A percentile compares a stretch with the other conserved stretches of the same genome.
phyloP scores from a whole-genome alignment of 2,329 filamentous ascomycete genomes.

The Sarocladiaceae sp. region DNA sequence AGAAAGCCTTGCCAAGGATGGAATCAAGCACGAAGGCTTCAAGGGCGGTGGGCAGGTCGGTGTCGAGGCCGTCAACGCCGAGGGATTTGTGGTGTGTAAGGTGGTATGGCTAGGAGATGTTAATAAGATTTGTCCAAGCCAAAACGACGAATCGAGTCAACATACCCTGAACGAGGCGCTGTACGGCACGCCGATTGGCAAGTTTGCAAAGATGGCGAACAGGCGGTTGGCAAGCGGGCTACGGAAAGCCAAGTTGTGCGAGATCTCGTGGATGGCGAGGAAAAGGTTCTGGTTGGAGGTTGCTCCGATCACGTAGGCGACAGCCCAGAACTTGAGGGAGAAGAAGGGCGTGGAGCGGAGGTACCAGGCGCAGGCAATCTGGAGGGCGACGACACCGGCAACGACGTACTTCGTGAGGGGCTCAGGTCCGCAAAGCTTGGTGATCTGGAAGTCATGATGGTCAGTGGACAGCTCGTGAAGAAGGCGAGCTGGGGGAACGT shows the following conservation, averaged over 20 bases:
- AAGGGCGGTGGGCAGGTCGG: conserved; percentile 84
- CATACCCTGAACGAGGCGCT: conserved; percentile 86
- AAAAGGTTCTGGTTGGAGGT: conserved; percentile 98
- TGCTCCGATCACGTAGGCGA: conserved; percentile 86
- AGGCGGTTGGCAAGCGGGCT: conserved; percentile 74
- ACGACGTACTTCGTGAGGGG: conserved; percentile 94
- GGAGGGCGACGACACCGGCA: conserved; percentile 71
- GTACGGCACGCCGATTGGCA: conserved; percentile 93
- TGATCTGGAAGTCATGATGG: conserved; percentile 57
- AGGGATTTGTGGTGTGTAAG: conserved; percentile 98
- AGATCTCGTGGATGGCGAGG: conserved; percentile 97
- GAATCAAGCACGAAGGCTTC: conserved; percentile 94
- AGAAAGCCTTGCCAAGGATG: conserved; percentile 93
- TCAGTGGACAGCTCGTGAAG: neutral
- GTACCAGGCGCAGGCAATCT: conserved; percentile 69
- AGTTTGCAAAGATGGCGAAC: conserved; percentile 86
- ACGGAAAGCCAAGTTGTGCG: conserved; percentile 91
- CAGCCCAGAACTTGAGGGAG: conserved; percentile 77
- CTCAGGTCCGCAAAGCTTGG: conserved; percentile 93
- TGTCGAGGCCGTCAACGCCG: conserved; percentile 91
- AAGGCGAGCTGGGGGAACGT: conserved; percentile 16
- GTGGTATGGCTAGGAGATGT: conserved; percentile 69
- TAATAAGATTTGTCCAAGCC: too few relatives aligned
- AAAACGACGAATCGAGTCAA: conserved; percentile 14
- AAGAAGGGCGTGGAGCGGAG: conserved; percentile 73